Percentiles rank a stretch among this genome's conserved stretches.
Evolutionary conservation across 176 grass and related monocot species (phyloP).

Genomic region (Calamus simplicifolius): DNA sequence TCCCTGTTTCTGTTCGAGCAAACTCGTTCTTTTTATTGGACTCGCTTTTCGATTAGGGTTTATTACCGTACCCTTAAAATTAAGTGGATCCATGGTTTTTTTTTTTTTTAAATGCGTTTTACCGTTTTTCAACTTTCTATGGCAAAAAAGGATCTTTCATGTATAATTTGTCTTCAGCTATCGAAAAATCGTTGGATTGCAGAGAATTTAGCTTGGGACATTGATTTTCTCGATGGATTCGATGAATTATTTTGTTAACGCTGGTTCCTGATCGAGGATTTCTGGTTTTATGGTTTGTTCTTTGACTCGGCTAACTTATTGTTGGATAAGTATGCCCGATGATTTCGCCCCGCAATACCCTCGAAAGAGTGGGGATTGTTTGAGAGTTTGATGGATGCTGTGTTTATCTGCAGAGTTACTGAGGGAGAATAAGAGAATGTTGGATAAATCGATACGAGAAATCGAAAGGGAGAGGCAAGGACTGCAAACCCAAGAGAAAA

Average conservation of each 20-base stretch:
- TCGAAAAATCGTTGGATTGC: background rate
- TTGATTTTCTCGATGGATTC: too few relatives aligned
- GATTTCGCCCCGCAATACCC: too few relatives aligned
- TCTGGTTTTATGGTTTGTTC: too few relatives aligned
- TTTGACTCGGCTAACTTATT: too few relatives aligned
- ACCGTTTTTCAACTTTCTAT: background rate
- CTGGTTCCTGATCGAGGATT: too few relatives aligned
- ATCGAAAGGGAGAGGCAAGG: slow-evolving; percentile 80
- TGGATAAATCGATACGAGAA: slow-evolving; percentile 62
- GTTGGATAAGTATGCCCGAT: too few relatives aligned
- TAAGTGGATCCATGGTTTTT: background rate
- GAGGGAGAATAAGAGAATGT: slow-evolving; percentile 82
- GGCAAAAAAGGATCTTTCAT: background rate
- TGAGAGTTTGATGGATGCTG: slow-evolving; percentile 3
- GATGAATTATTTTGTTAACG: too few relatives aligned
- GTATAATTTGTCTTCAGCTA: background rate
- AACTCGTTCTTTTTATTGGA: too few relatives aligned
- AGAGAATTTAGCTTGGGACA: too few relatives aligned
- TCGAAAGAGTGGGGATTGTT: background rate
- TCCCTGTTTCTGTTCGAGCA: too few relatives aligned
- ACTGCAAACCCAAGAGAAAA: slow-evolving; percentile 63
- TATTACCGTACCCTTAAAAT: too few relatives aligned
- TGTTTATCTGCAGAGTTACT: slow-evolving; percentile 43
- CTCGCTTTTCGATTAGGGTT: too few relatives aligned
- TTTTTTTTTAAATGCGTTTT: background rate